Conservation (phyloP, 257 asterid genomes). For the Cinchona pubescens region DNA sequence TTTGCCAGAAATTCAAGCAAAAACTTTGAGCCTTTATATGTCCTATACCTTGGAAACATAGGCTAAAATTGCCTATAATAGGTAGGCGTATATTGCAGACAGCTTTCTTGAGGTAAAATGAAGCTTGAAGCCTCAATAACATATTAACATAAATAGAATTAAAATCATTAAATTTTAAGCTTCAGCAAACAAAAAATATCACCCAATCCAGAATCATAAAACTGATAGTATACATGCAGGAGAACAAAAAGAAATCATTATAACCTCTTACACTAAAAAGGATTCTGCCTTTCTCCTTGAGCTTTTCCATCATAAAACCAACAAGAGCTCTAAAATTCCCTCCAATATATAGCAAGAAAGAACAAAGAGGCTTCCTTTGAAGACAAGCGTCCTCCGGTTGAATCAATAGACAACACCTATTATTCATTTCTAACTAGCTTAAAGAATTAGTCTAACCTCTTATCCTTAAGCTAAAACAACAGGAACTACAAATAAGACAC, state of each 20-base stretch:
- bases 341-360: conserved; percentile 29
- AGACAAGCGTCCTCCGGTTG: conserved; percentile 39
- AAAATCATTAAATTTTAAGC: not conserved
- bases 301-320: conserved; percentile 37
- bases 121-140: not conserved
- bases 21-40: not conserved
- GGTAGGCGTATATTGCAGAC: not conserved
- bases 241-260: conserved; percentile 9
- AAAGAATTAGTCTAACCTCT: conserved; percentile 18
- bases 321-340: conserved; percentile 31
- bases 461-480: conserved; percentile 26
- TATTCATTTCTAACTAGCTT: conserved; percentile 20
- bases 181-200: not conserved
- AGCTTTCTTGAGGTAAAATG: not conserved
- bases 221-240: not conserved
- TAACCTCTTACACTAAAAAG: conserved; percentile 45
- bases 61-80: not conserved
- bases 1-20: not conserved
- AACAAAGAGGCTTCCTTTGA: conserved; percentile 33
- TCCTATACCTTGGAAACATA: not conserved
- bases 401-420: conserved; percentile 33
- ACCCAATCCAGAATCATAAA: not conserved
- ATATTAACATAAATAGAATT: not conserved
- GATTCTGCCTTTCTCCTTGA: conserved; percentile 44
- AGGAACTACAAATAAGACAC: conserved; percentile 19